Evolutionary conservation across 345 rosid genomes (phyloP).

Genomic region (Camelina hispida): DNA sequence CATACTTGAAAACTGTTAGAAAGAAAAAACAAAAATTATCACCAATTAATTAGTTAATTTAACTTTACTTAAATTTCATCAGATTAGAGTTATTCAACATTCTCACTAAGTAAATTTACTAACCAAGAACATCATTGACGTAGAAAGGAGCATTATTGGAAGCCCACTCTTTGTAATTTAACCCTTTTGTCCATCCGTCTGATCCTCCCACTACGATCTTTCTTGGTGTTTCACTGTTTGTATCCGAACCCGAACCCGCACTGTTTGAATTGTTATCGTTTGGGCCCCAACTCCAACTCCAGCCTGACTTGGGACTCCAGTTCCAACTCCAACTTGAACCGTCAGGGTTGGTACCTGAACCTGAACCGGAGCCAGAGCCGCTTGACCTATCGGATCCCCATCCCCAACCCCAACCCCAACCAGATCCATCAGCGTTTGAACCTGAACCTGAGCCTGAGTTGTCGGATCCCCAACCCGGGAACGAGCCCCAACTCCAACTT

Average conservation of each 20-base stretch:
- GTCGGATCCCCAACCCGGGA: slow-evolving; percentile 34
- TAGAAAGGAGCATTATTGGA: slow-evolving; percentile 54
- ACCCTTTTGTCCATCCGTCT: slow-evolving; percentile 62
- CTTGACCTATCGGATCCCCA: slow-evolving; percentile 24
- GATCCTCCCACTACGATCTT: slow-evolving; percentile 64
- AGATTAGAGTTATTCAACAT: not conserved
- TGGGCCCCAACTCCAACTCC: slow-evolving; percentile 28
- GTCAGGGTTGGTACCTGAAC: slow-evolving; percentile 24
- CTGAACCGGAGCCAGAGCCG: slow-evolving; percentile 20
- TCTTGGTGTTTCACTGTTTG: slow-evolving; percentile 23
- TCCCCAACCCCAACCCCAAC: slow-evolving; percentile 41
- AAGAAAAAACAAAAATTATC: not conserved
- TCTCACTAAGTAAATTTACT: not conserved
- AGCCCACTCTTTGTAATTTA: slow-evolving; percentile 62
- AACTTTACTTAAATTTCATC: too few species aligned
- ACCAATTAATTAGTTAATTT: not conserved
- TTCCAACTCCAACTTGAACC: slow-evolving; percentile 16
- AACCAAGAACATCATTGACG: slow-evolving; percentile 65
- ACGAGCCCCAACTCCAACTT: slow-evolving; percentile 31
- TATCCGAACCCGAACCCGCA: not conserved
- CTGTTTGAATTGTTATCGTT: slow-evolving; percentile 1
- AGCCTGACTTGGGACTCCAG: slow-evolving; percentile 31
- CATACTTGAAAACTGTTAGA: slow-evolving; percentile 66
- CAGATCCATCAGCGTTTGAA: slow-evolving; percentile 28
- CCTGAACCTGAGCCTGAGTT: slow-evolving; percentile 18